Evolutionary conservation across 2,329 filamentous ascomycete species (phyloP), one percentile per base, ranked within the genome.

Genomic region (Fusarium nematophilum): DNA sequence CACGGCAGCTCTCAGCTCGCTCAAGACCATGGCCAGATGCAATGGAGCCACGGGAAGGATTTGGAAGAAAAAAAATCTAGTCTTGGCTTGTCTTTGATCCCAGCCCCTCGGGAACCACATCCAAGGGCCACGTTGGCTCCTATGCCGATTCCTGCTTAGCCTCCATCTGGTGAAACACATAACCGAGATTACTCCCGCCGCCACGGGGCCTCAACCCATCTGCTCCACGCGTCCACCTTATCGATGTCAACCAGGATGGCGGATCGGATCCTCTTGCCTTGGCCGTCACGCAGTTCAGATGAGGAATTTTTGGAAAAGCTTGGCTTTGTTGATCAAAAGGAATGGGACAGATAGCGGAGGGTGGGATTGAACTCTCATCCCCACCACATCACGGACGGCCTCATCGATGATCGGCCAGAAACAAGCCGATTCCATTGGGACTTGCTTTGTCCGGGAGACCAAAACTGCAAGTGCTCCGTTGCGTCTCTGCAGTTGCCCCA

Each of bases 121-220:
- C 36, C 37, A 52, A 53, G 40, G 59, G 64, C 67, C 67, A 70
- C 67, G 67, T 70, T 61, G 52, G 53, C 65, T 52, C n/a, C 65
- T 67, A 66, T 47, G 15, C 67, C 62, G 15, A 60, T 59, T 62
- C 44, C 34, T 46, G 48, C 43, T 53, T 69, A 69, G 67, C 43
- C 47, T 42, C 23, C 47, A 27, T 56, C 57, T 61, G 44, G 63
- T 69, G 71, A 70, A 70, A 70, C 67, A 59, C 3, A 45, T 55
- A 74, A 72, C 67, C 71, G 72, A 75, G 70, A 75, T 75, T 75
- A 66, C 71, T 66, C 62, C 72, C 69, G 72, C 65, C 58, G 66
- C 72, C 67, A 72, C 63, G 38, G 54, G 54, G 44, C 40, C 13
- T 43, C 42, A 18, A 42, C 43, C 40, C 30, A 31, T 13, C 26